phyloP scores from a whole-genome alignment of 495 filamentous ascomycete species.

The Cetradonia linearis region DNA sequence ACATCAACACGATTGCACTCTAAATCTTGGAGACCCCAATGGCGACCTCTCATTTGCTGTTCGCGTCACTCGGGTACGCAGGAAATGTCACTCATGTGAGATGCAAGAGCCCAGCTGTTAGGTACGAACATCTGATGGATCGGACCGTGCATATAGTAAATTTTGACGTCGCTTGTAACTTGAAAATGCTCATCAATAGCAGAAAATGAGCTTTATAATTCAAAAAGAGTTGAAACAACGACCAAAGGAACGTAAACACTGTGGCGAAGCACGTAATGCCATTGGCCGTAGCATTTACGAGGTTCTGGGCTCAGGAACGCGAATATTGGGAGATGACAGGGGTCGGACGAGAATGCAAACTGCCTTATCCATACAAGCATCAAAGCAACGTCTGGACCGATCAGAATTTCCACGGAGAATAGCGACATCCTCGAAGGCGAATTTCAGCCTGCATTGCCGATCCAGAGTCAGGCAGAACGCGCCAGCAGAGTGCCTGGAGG shows the following conservation, averaged over 20 bases:
- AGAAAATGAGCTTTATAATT: neutral
- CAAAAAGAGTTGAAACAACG: neutral
- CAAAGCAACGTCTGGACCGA: neutral
- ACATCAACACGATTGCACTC: conserved; percentile 11
- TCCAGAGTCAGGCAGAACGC: conserved; percentile 1
- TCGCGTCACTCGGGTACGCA: conserved; percentile 15
- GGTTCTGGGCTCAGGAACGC: neutral
- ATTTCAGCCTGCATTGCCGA: conserved; percentile 1
- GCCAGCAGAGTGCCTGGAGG: conserved; percentile 7
- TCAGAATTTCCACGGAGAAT: neutral
- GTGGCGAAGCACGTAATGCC: neutral
- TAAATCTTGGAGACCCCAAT: conserved; percentile 16
- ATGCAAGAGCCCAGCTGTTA: conserved; percentile 17
- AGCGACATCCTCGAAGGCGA: neutral
- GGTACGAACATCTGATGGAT: conserved; percentile 17
- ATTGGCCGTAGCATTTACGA: neutral
- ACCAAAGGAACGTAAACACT: conserved; percentile 2
- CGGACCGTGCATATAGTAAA: conserved; percentile 22
- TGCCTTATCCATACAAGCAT: conserved; percentile 1
- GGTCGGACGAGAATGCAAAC: conserved; percentile 10
- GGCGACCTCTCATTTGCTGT: conserved; percentile 24
- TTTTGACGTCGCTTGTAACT: conserved; percentile 18
- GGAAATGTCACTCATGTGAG: conserved; percentile 22
- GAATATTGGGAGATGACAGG: conserved; percentile 1
- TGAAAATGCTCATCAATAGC: neutral